Evolutionary conservation across 805 yeast genomes (phyloP).

Genomic region (Wickerhamomyces chambardii): DNA sequence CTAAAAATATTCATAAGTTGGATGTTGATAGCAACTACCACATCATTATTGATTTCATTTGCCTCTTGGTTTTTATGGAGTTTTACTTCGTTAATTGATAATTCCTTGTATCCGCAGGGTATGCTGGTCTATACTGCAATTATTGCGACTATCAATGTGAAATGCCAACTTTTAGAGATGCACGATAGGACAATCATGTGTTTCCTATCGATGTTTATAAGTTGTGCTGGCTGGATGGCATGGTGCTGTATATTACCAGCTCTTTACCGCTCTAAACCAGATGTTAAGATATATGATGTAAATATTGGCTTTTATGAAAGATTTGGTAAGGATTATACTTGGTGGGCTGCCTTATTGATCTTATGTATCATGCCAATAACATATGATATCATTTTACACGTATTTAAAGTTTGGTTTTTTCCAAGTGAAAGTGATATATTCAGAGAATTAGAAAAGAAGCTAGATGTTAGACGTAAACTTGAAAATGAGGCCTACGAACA

Average conservation of each 20-base stretch:
- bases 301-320: constrained; percentile 54
- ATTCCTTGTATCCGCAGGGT: constrained; percentile 77
- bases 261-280: constrained; percentile 37
- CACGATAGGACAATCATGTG: constrained; percentile 63
- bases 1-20: constrained; percentile 61
- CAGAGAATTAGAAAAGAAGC: constrained; percentile 66
- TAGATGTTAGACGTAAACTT: constrained; percentile 53
- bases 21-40: constrained; percentile 69
- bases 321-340: constrained; percentile 74
- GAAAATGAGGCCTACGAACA: constrained; percentile 70
- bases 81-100: constrained; percentile 53
- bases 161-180: constrained; percentile 77
- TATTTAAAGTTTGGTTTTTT: constrained; percentile 41
- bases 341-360: constrained; percentile 75
- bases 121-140: constrained; percentile 65
- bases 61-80: constrained; percentile 67
- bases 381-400: constrained; percentile 57
- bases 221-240: constrained; percentile 75
- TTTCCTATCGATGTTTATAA: constrained; percentile 52
- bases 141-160: constrained; percentile 65
- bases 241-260: constrained; percentile 78
- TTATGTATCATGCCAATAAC: constrained; percentile 49
- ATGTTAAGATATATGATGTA: constrained; percentile 61
- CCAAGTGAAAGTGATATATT: constrained; percentile 78
- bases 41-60: constrained; percentile 66